Conservation (phyloP, 768 basidiomycete genomes). For the Leucocoprinus leucothites region DNA sequence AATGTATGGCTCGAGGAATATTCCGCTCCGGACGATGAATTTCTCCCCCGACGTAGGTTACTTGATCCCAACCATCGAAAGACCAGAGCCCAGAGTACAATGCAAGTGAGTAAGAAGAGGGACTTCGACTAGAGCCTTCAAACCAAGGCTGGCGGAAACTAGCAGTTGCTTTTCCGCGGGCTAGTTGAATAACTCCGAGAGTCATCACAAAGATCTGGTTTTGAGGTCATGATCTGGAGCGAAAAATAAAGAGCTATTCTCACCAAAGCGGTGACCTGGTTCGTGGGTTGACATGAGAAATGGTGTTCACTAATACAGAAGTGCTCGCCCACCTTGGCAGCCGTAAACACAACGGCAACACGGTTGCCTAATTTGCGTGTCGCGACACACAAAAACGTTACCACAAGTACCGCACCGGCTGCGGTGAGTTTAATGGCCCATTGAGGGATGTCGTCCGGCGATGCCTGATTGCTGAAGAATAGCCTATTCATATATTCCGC, state of each 20-base stretch:
- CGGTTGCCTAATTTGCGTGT: conserved; percentile 76
- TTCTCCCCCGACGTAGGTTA: conserved; percentile 89
- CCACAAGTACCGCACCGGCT: conserved; percentile 61
- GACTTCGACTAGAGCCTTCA: conserved; percentile 67
- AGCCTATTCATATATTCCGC: conserved; percentile 91
- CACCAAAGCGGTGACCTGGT: conserved; percentile 65
- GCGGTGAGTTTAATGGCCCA: conserved; percentile 93
- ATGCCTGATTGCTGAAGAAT: conserved; percentile 69
- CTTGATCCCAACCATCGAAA: conserved; percentile 95
- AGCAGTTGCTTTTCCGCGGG: conserved; percentile 63
- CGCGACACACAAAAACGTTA: conserved; percentile 77
- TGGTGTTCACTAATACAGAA: background rate
- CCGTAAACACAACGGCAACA: conserved; percentile 83
- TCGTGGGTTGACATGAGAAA: conserved; percentile 9
- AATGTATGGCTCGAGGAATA: conserved; percentile 85
- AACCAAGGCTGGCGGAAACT: conserved; percentile 73
- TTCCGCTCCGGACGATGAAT: conserved; percentile 80
- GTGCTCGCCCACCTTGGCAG: conserved; percentile 61
- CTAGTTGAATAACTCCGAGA: conserved; percentile 76
- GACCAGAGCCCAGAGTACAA: conserved; percentile 95
- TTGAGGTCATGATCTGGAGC: conserved; percentile 1
- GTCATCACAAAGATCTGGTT: conserved; percentile 66
- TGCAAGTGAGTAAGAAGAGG: conserved; percentile 87
- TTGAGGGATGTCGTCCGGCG: conserved; percentile 77
- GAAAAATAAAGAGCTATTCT: conserved; percentile 20